Base-by-base conservation (phyloP, 116 monocot genomes). In the Iris pallida region DNA sequence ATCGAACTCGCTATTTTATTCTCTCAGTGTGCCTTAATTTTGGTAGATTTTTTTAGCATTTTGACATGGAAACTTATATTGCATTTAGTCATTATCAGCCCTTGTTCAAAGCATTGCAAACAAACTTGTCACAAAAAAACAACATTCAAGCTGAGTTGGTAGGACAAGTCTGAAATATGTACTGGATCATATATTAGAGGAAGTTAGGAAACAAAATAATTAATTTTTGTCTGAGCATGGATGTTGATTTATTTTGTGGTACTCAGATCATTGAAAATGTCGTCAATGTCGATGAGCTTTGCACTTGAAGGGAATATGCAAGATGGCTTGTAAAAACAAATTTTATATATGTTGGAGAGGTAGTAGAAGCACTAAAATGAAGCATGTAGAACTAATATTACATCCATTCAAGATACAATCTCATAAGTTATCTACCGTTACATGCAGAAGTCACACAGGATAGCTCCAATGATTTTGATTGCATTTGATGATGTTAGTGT, bases 401-500 rank as follows among this genome's bases (percentile, higher is more conserved):
- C n/a, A 18, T 47, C 20, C 3, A 47, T 13, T 8, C 1, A 10
- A 65, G 15, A 18, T 48, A 17, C 9, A 1, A 5, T n/a, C 48
- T 4, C 19, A 4, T 65, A 0, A 20, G 6, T 52, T 41, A 14
- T n/a, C 53, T 4, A 8, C 53, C 44, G 19, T 9, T n/a, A 57
- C 11, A 8, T 74, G 47, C 64, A 96, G 96, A 77, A 76, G 79
- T 57, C 81, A 57, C 59, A 81, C 63, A 89, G 68, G 75, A 81
- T 96, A 63, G 75, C 79, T 71, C 81, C 85, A 52, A 83, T 66
- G 20, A 69, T 59, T 15, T 62, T 77, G 43, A 46, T 63, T 75
- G 91, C 92, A 57, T 96, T 96, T 85, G 86, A 96, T 78, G 96
- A 92, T 79, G 82, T 96, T 16, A 57, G 55, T 74, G 3, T 61